These are phyloP conservation scores for Crithidia fasciculata DNA, from an alignment of 208 protist genomes.

Conservation along the genomic window DNA sequence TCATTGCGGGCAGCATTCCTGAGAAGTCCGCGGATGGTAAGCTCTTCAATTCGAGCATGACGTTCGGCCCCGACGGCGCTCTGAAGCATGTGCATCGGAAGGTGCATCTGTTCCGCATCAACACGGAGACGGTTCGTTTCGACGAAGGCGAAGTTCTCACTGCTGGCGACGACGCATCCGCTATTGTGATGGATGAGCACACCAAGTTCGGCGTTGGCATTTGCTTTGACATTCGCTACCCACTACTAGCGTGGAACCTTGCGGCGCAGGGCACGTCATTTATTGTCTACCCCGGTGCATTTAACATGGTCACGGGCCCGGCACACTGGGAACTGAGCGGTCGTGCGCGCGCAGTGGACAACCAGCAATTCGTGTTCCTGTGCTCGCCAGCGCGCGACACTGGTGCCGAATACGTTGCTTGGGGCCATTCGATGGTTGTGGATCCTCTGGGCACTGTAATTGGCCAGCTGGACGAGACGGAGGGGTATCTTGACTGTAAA, in stretches of 20 bases:
- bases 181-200: constrained; percentile 48
- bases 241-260: constrained; percentile 89
- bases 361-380: constrained; percentile 94
- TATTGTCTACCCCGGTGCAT: constrained; percentile 96
- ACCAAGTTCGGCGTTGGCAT: constrained; percentile 96
- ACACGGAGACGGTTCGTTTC: constrained; percentile 95
- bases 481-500: constrained; percentile 65
- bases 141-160: constrained; percentile 95
- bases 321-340: constrained; percentile 97
- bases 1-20: constrained; percentile 95
- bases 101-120: constrained; percentile 97
- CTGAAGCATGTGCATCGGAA: constrained; percentile 93
- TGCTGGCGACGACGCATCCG: constrained; percentile 74
- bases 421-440: constrained; percentile 96
- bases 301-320: constrained; percentile 99
- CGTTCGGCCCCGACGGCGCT: constrained; percentile 90
- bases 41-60: constrained; percentile 95
- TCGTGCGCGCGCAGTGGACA: constrained; percentile 92
- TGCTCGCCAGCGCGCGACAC: constrained; percentile 95
- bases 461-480: constrained; percentile 65
- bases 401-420: constrained; percentile 92
- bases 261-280: constrained; percentile 83
- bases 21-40: constrained; percentile 84
- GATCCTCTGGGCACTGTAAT: constrained; percentile 91
- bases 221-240: constrained; percentile 99